Conservation (phyloP, 2,329 filamentous ascomycete genomes). For the Ustilaginoidea virens region DNA sequence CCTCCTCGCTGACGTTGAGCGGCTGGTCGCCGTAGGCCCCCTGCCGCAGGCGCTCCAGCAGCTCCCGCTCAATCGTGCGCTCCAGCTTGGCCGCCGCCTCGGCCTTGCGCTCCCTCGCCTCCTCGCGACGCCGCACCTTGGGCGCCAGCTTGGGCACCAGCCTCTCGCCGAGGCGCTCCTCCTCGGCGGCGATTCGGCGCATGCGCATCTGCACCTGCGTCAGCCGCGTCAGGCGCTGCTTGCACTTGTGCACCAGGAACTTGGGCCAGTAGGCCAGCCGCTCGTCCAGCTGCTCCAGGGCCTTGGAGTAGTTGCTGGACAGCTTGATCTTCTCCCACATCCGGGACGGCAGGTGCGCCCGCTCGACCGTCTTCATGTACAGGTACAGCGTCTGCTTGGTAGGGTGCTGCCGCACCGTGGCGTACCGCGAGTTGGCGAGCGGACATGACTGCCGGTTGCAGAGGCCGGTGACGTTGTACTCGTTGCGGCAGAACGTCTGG, state of each 20-base stretch:
- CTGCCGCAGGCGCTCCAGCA: constrained; percentile 79
- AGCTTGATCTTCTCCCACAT: constrained; percentile 91
- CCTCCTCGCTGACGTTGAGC: constrained; percentile 82
- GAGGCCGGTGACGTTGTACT: constrained; percentile 72
- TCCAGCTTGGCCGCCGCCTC: constrained; percentile 85
- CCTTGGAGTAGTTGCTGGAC: constrained; percentile 79
- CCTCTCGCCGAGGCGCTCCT: constrained; percentile 76
- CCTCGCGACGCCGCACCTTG: constrained; percentile 68
- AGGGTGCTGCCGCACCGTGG: constrained; percentile 75
- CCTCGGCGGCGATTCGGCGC: constrained; percentile 72
- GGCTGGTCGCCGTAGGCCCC: constrained; percentile 92
- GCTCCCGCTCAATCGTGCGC: constrained; percentile 84
- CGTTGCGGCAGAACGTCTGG: constrained; percentile 91
- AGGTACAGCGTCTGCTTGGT: constrained; percentile 74
- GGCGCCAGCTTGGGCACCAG: constrained; percentile 80
- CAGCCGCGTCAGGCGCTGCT: constrained; percentile 82
- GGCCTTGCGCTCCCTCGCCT: constrained; percentile 60
- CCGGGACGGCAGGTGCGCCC: constrained; percentile 74
- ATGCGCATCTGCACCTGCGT: constrained; percentile 79
- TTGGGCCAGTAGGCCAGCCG: constrained; percentile 88
- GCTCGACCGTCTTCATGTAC: constrained; percentile 92
- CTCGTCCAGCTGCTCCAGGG: constrained; percentile 74
- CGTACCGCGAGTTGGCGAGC: constrained; percentile 82
- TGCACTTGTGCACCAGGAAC: constrained; percentile 86
- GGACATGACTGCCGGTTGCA: constrained; percentile 83